phyloP scores from a whole-genome alignment of 2,329 filamentous ascomycete species.

The Sporothrix phasma region DNA sequence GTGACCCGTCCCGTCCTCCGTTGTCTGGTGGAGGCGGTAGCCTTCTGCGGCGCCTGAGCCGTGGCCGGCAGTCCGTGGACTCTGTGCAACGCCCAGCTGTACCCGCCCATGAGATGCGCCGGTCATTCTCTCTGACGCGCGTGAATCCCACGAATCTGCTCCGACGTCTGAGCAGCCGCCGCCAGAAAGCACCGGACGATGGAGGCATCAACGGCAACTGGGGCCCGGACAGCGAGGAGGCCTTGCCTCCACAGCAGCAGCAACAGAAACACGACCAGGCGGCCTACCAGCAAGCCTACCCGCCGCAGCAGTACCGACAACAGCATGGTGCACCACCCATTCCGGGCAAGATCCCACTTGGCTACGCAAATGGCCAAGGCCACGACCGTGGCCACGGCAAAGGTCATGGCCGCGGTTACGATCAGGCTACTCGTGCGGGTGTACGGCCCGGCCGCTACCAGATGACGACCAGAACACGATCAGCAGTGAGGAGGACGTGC shows the following conservation, averaged over 20 bases:
- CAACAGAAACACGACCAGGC: background rate
- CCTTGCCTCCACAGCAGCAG: constrained; percentile 13
- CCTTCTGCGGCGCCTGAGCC: constrained; percentile 35
- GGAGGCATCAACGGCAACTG: constrained; percentile 48
- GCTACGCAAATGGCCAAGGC: background rate
- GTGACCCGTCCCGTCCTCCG: constrained; percentile 39
- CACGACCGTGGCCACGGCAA: background rate
- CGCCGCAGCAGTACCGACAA: background rate
- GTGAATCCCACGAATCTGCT: constrained; percentile 29
- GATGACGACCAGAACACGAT: constrained; percentile 24
- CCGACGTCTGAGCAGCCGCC: constrained; percentile 31
- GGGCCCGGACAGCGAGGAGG: constrained; percentile 35
- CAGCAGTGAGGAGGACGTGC: constrained; percentile 19
- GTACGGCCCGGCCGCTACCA: background rate
- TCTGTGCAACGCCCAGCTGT: constrained; percentile 24
- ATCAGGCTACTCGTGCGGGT: background rate
- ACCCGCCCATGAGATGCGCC: constrained; percentile 21
- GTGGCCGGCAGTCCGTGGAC: constrained; percentile 28
- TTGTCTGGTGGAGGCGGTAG: constrained; percentile 32
- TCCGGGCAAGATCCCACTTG: constrained; percentile 3
- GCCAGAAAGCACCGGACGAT: constrained; percentile 34
- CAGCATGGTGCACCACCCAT: background rate
- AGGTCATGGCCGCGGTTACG: background rate
- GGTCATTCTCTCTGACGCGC: constrained; percentile 44
- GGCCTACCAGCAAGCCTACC: background rate